These are phyloP conservation scores for Yamadazyma philogaea DNA, from an alignment of 805 yeast species.

Conservation along the genomic window DNA sequence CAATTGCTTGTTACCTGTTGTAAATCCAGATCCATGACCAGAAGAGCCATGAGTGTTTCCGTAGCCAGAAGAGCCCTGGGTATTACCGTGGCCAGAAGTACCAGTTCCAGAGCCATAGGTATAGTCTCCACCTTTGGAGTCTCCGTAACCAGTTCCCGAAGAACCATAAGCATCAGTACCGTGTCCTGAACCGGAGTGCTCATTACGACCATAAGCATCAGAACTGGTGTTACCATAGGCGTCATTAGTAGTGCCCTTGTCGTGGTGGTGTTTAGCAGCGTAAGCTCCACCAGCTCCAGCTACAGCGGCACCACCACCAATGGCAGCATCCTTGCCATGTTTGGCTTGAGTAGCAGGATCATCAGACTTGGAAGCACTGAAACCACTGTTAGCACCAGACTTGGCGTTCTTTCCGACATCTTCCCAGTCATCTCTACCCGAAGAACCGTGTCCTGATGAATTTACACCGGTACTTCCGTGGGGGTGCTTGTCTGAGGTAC, in stretches of 20 bases:
- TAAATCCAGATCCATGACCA: constrained; percentile 18
- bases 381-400: constrained; percentile 9
- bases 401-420: constrained; percentile 11
- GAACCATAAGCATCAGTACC: not conserved
- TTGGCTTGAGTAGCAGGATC: constrained; percentile 10
- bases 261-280: constrained; percentile 7
- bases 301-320: constrained; percentile 15
- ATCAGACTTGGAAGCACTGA: constrained; percentile 9
- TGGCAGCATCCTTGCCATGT: constrained; percentile 15
- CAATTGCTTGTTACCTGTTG: constrained; percentile 36
- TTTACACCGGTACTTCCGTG: constrained; percentile 6
- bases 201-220: constrained; percentile 14
- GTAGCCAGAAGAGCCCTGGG: not conserved
- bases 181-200: constrained; percentile 8
- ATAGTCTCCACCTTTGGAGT: constrained; percentile 28
- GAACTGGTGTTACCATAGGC: constrained; percentile 1
- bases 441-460: constrained; percentile 1
- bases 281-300: constrained; percentile 17
- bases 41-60: not conserved
- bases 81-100: constrained; percentile 4
- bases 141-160: constrained; percentile 15
- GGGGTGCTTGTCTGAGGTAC: constrained; percentile 10
- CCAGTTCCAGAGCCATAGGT: constrained; percentile 9
- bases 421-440: constrained; percentile 9
- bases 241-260: constrained; percentile 1